Conservation (phyloP, 148 eudicot genomes). For the Vaccinium macrocarpon region DNA sequence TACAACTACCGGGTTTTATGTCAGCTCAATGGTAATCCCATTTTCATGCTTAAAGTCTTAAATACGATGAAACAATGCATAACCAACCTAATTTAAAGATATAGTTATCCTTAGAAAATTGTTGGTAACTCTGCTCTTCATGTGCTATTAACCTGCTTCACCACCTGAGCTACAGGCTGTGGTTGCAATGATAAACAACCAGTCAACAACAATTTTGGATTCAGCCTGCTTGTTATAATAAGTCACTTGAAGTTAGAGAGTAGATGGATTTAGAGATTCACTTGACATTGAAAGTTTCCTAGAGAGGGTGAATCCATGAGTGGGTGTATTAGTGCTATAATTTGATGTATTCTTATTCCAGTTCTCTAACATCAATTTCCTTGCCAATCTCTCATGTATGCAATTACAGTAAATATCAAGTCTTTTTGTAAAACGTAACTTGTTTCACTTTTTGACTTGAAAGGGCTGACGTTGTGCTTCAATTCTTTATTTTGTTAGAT, state of each 20-base stretch:
- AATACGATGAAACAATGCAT: background rate
- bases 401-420: background rate
- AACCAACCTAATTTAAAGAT: background rate
- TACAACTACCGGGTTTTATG: constrained; percentile 67
- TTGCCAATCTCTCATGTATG: background rate
- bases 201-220: background rate
- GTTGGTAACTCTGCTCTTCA: background rate
- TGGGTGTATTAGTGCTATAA: background rate
- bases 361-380: background rate
- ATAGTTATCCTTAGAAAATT: background rate
- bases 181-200: background rate
- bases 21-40: constrained; percentile 50
- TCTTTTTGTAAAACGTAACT: background rate
- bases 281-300: background rate
- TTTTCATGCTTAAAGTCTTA: constrained; percentile 3
- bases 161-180: background rate
- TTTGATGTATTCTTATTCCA: background rate
- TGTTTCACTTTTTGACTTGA: background rate
- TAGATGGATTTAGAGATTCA: constrained; percentile 5
- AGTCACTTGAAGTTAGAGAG: background rate
- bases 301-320: background rate
- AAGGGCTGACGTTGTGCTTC: background rate
- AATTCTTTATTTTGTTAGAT: background rate
- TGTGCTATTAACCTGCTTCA: constrained; percentile 1
- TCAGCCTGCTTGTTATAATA: background rate